Evolutionary conservation across 352 stramenopile species (phyloP).

Genomic region (Peronosclerospora sorghi): DNA sequence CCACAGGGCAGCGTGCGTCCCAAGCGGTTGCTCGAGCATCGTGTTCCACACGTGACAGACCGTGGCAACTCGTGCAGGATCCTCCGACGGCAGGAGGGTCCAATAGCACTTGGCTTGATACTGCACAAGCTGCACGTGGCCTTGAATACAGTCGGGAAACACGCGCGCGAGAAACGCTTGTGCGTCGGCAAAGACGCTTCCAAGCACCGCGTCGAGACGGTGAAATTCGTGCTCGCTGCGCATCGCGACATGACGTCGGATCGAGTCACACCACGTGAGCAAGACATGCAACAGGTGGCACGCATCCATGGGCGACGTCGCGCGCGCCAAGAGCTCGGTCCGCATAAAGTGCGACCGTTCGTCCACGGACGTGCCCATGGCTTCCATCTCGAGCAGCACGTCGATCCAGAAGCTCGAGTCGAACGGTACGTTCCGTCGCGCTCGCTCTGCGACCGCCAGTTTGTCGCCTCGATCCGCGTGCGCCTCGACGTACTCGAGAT

Average conservation of each 20-base stretch:
- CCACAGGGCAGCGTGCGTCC: slow-evolving; percentile 27
- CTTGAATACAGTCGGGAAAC: slow-evolving; percentile 28
- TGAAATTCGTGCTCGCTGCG: slow-evolving; percentile 5
- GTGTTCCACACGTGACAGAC: slow-evolving; percentile 28
- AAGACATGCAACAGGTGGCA: slow-evolving; percentile 38
- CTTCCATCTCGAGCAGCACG: slow-evolving; percentile 44
- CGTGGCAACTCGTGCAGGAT: slow-evolving; percentile 9
- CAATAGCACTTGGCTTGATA: slow-evolving; percentile 43
- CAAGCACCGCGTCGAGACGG: slow-evolving; percentile 18
- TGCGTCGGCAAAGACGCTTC: slow-evolving; percentile 23
- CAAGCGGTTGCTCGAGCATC: slow-evolving; percentile 8
- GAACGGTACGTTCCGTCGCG: slow-evolving; percentile 57
- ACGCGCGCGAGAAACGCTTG: slow-evolving; percentile 20
- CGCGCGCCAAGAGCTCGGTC: slow-evolving; percentile 21
- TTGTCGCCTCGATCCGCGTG: slow-evolving; percentile 1
- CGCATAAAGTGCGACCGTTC: slow-evolving; percentile 20
- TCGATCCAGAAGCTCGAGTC: slow-evolving; percentile 50
- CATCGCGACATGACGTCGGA: slow-evolving; percentile 16
- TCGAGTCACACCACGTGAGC: slow-evolving; percentile 34
- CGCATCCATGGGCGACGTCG: slow-evolving; percentile 37
- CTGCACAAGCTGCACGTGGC: slow-evolving; percentile 23
- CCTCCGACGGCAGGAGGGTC: slow-evolving; percentile 11
- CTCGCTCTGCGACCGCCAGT: slow-evolving; percentile 22
- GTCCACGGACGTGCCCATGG: background rate
- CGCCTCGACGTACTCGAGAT: slow-evolving; percentile 25